A percentile compares a stretch with the other conserved stretches of the same genome.
Evolutionary conservation across 1,139 yeast genomes (phyloP).

Genomic region (Pneumocystis murina): DNA sequence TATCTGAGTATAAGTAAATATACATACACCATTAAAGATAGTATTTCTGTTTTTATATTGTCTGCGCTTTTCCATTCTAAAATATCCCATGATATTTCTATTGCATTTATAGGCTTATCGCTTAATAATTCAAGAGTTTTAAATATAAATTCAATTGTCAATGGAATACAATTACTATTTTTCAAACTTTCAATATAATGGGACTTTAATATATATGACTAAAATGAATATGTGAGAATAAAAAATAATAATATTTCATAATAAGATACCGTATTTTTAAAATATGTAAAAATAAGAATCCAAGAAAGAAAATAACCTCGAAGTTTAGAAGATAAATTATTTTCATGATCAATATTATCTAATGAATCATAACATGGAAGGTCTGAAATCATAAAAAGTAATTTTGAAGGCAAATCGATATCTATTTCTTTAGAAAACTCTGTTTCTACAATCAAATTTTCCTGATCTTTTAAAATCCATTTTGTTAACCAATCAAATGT

Average conservation of each 20-base stretch:
- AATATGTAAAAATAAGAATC: conserved; percentile 47
- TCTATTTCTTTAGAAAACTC: conserved; percentile 15
- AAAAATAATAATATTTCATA: neutral
- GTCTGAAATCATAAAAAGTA: conserved; percentile 20
- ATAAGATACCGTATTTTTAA: conserved; percentile 41
- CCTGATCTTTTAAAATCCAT: conserved; percentile 2
- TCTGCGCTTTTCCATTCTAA: conserved; percentile 19
- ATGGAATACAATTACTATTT: neutral
- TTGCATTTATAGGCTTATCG: conserved; percentile 5
- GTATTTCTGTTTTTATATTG: conserved; percentile 1
- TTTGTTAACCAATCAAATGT: conserved; percentile 1
- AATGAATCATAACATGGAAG: conserved; percentile 13
- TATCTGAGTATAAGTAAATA: conserved; percentile 23
- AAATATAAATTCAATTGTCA: neutral
- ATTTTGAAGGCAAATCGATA: conserved; percentile 20
- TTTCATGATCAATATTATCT: conserved; percentile 4
- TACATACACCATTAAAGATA: neutral
- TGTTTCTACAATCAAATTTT: conserved; percentile 2
- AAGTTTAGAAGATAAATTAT: conserved; percentile 7
- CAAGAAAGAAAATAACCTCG: conserved; percentile 50
- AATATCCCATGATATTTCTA: conserved; percentile 23
- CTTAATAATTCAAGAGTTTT: conserved; percentile 11
- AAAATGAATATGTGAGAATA: neutral
- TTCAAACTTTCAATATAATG: neutral
- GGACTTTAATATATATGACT: neutral